Evolutionary conservation across 129 eudicot genomes (phyloP), one percentile per base, ranked within the genome.

Genomic region (Dittrichia graveolens): DNA sequence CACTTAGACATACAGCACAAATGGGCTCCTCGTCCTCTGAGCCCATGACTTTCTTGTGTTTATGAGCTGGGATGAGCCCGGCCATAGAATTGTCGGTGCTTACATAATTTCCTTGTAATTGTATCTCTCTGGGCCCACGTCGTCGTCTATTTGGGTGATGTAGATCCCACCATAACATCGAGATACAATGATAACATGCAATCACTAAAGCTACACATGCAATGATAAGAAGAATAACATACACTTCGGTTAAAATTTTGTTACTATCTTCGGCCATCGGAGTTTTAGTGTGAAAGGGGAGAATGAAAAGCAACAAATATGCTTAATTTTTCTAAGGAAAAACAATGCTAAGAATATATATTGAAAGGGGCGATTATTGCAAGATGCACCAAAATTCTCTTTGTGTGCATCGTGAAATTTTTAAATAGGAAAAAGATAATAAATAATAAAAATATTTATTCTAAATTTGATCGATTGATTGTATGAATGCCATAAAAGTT

Each of bases 1-100:
- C 86, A 57, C 83, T 53, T 43, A 82, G 64, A 61, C 86, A 82
- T n/a, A 82, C 74, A 0, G 83, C 69, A 11, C 86, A 82, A 69
- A 72, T 78, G n/a, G 65, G 45, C 18, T 82, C 82, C 34, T 82
- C 65, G 1, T 65, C 83, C 10, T 78, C 67, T 18, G 59, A 61
- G 35, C 69, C 70, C 70, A 15, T 43, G 44, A 18, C 50, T 49
- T 72, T 82, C 54, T 18, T 74, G 45, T 82, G 79, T 44, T 73
- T 78, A 55, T 82, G 82, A 34, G 69, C 64, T 14, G 83, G 80
- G 56, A 82, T 78, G 13, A 73, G 65, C 67, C 50, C 77, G 0
- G 19, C 76, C 13, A 72, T 6, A 4, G 82, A 82, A 19, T 54
- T 67, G 7, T 82, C 86, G 18, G 67, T n/a, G 48, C 69, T 67